Conservation (phyloP, 2,329 filamentous ascomycete species). For the Fusarium sp. region DNA sequence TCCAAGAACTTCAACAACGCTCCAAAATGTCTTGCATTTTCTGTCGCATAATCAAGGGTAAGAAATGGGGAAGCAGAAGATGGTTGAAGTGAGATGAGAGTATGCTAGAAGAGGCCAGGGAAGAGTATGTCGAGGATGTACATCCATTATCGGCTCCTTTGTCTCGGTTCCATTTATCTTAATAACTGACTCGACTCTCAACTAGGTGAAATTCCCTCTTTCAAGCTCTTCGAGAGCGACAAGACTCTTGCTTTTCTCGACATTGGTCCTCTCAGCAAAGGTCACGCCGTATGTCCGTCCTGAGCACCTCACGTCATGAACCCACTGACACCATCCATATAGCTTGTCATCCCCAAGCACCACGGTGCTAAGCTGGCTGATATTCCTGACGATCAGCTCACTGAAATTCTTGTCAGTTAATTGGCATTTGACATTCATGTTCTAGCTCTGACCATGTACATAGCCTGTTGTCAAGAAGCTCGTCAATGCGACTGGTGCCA, state of each 20-base stretch:
- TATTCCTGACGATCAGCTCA: slow-evolving; percentile 89
- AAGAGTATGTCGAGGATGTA: slow-evolving; percentile 37
- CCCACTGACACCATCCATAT: slow-evolving; percentile 16
- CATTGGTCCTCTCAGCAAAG: slow-evolving; percentile 88
- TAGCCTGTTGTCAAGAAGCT: slow-evolving; percentile 80
- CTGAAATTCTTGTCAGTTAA: slow-evolving; percentile 79
- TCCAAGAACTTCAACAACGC: neutral
- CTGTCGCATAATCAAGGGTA: slow-evolving; percentile 97
- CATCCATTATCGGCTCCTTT: slow-evolving; percentile 19
- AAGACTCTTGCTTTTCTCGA: slow-evolving; percentile 97
- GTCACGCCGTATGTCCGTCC: slow-evolving; percentile 82
- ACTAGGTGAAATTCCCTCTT: slow-evolving; percentile 90
- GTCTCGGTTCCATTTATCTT: neutral
- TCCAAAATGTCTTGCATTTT: slow-evolving; percentile 79
- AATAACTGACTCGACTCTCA: slow-evolving; percentile 21
- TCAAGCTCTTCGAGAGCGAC: slow-evolving; percentile 96
- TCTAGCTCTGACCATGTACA: slow-evolving; percentile 11
- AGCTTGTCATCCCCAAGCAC: slow-evolving; percentile 97
- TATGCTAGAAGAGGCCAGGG: slow-evolving; percentile 13
- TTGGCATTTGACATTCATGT: neutral
- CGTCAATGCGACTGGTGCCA: slow-evolving; percentile 78
- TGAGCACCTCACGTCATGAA: neutral
- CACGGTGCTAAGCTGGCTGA: slow-evolving; percentile 93
- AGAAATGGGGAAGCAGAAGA: slow-evolving; percentile 17
- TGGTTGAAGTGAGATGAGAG: neutral